Evolutionary conservation across 2,329 filamentous ascomycete genomes (phyloP).

Genomic region (Rutstroemia sp.): DNA sequence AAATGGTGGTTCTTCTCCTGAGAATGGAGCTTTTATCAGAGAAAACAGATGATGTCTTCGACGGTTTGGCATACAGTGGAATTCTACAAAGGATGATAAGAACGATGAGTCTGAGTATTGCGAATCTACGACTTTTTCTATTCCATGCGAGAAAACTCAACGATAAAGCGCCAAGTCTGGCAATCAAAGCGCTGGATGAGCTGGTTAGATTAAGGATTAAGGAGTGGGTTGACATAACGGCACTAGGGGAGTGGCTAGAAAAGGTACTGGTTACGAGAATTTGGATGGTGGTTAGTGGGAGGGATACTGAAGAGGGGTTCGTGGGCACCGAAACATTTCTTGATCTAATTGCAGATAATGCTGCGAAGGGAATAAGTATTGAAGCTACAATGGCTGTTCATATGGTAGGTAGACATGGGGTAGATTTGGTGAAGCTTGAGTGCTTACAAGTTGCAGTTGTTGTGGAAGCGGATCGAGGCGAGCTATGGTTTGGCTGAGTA

Average conservation of each 20-base stretch:
- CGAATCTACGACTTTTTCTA: constrained; percentile 58
- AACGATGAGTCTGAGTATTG: constrained; percentile 50
- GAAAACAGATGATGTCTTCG: constrained; percentile 39
- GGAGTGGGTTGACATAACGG: constrained; percentile 27
- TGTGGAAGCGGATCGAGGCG: constrained; percentile 74
- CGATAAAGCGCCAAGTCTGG: constrained; percentile 41
- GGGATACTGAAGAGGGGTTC: constrained; percentile 29
- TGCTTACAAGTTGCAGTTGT: constrained; percentile 43
- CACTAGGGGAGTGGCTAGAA: constrained; percentile 55
- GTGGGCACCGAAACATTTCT: constrained; percentile 36
- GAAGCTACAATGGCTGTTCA: constrained; percentile 61
- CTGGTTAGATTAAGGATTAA: constrained; percentile 54
- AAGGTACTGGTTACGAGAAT: constrained; percentile 60
- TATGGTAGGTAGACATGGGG: constrained; percentile 41
- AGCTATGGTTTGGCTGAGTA: constrained; percentile 46
- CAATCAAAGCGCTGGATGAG: constrained; percentile 49
- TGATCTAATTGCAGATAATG: constrained; percentile 38
- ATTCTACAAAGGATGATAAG: constrained; percentile 56
- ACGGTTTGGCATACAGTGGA: constrained; percentile 40
- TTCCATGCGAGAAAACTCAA: constrained; percentile 61
- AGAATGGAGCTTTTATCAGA: constrained; percentile 58
- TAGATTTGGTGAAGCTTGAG: not conserved
- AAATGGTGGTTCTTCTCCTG: constrained; percentile 58
- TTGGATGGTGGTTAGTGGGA: constrained; percentile 53
- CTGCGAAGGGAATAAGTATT: constrained; percentile 43